Percentiles rank a stretch among this genome's conserved stretches.
phyloP scores from a whole-genome alignment of 2,329 filamentous ascomycete species.

The Pestalotiopsis sp. region DNA sequence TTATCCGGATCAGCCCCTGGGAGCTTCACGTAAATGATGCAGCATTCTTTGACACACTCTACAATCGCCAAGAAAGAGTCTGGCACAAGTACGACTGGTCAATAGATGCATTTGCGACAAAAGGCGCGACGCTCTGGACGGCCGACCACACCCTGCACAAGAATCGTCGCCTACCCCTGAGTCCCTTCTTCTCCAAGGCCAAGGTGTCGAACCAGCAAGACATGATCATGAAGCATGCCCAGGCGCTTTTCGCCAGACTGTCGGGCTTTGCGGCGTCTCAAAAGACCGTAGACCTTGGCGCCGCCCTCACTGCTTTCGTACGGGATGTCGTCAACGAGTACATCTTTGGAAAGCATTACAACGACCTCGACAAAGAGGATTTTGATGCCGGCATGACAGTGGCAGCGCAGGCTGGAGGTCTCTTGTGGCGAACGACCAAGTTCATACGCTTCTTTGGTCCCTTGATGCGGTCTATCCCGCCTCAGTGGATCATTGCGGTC shows the following conservation, averaged over 20 bases:
- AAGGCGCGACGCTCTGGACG: neutral
- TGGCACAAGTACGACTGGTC: constrained; percentile 17
- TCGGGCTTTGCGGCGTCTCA: neutral
- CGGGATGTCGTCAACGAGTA: constrained; percentile 1
- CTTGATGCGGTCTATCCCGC: constrained; percentile 15
- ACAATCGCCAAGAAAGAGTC: constrained; percentile 12
- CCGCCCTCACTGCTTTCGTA: neutral
- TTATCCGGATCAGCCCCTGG: constrained; percentile 11
- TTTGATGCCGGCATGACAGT: neutral
- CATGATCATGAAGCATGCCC: neutral
- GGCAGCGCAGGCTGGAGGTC: neutral
- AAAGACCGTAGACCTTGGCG: constrained; percentile 1
- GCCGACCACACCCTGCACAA: constrained; percentile 16
- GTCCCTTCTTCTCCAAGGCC: neutral
- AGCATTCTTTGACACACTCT: constrained; percentile 4
- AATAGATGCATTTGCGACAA: neutral
- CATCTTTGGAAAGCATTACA: constrained; percentile 7
- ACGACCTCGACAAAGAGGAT: neutral
- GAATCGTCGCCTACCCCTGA: neutral
- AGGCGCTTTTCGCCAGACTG: neutral
- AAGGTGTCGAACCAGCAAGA: neutral
- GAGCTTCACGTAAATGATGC: constrained; percentile 5
- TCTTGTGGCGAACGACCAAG: constrained; percentile 16
- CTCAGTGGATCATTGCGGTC: constrained; percentile 13
- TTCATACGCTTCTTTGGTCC: constrained; percentile 21